Base-by-base conservation (phyloP, 106 monocot species). In the Dendrobium catenatum region DNA sequence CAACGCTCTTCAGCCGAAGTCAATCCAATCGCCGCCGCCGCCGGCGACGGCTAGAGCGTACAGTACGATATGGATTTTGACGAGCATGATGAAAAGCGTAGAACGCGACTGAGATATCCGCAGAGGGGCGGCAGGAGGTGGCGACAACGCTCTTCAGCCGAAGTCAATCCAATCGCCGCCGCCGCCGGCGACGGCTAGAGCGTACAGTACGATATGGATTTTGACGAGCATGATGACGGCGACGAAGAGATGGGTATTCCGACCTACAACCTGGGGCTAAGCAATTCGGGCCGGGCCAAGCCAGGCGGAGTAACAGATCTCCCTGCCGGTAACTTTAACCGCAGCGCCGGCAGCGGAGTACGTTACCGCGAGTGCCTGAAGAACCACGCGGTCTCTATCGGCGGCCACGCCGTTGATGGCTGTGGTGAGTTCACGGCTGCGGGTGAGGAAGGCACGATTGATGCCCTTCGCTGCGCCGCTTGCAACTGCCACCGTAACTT, bases 401-500 rank as follows among this genome's bases (percentile, higher is more conserved):
- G 90, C 0, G 90, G 85, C 13, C 87, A 90, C 81, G 87, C 90
- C 13, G 85, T 86, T 4, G 90, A 90, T 77, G 90, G 90, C 2
- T 90, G 90, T 83, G 90, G 90, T 2, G 91, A 91, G 85, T 91
- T 91, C 83, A 83, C 89, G 85, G 70, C 89, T 2, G 87, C 87
- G 0, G 91, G 91, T 4, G 89, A 83, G 68, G 91, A 91, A 1
- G 91, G 91, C 11, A 85, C 89, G 2, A 80, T 89, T 0, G 89
- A 91, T 31, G 86, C 81, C 24, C 89, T 91, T 22, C 89, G 83
- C 68, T 91, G 91, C 85, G 88, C 91, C 26, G 91, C 91, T 55
- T 91, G 91, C 82, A 83, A 81, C 85, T 91, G 91, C 75, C 91
- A 91, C 87, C 91, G 91, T 64, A 91, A 89, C 85, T 91, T 91